Percentiles rank a stretch among this genome's conserved stretches.
phyloP scores from a whole-genome alignment of 306 rosid species.

The Trifolium fragiferum region DNA sequence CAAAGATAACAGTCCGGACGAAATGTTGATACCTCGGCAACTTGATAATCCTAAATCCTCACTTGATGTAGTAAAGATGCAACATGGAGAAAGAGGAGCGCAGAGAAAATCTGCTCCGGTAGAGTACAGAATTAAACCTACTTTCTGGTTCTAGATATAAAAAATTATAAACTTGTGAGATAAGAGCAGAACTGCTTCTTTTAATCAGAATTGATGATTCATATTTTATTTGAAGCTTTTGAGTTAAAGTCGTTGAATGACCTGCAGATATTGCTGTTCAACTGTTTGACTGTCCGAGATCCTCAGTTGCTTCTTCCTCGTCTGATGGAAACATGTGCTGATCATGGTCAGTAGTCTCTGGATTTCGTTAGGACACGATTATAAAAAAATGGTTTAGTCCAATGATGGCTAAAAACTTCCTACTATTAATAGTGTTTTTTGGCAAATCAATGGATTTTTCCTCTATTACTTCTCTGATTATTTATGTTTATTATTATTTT shows the following conservation, averaged over 20 bases:
- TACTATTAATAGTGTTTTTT: constrained; percentile 18
- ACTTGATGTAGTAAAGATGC: constrained; percentile 49
- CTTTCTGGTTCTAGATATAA: constrained; percentile 28
- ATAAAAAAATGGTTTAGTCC: constrained; percentile 26
- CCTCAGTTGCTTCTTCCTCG: constrained; percentile 88
- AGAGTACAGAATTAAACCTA: constrained; percentile 38
- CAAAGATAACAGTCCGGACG: constrained; percentile 54
- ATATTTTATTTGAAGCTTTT: constrained; percentile 15
- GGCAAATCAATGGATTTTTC: not conserved
- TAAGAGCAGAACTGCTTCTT: not conserved
- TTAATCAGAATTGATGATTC: constrained; percentile 28
- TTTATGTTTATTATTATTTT: not conserved
- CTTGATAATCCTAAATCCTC: constrained; percentile 52
- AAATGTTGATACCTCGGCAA: constrained; percentile 47
- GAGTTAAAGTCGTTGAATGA: constrained; percentile 37
- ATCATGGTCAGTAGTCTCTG: constrained; percentile 65
- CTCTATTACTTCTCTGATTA: not conserved
- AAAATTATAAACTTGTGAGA: not conserved
- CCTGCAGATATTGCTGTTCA: constrained; percentile 88
- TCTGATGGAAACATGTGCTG: constrained; percentile 83
- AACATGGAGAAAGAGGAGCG: constrained; percentile 41
- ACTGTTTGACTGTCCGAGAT: constrained; percentile 92
- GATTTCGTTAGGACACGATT: constrained; percentile 9
- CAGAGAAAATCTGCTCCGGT: constrained; percentile 73
- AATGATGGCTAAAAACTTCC: not conserved